Percentiles rank a stretch among this genome's conserved stretches.
Evolutionary conservation across 2,329 filamentous ascomycete genomes (phyloP).

Genomic region (Pseudocercospora cruenta): DNA sequence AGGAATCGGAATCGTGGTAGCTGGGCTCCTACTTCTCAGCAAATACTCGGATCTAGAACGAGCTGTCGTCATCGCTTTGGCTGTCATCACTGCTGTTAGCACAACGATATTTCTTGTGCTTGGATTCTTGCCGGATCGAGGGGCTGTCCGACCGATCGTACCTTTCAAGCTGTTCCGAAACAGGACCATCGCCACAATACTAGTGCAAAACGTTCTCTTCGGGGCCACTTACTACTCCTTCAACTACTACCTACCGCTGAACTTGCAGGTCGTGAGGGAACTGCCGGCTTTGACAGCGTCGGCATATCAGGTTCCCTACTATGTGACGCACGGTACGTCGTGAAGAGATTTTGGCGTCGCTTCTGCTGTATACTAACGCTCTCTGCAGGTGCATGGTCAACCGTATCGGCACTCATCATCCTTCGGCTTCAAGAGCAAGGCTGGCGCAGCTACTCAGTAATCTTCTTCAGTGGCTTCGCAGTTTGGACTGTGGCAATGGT

Average conservation of each 20-base stretch:
- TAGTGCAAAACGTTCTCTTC: constrained; percentile 29
- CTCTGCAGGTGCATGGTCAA: constrained; percentile 19
- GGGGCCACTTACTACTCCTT: constrained; percentile 31
- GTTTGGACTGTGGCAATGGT: constrained; percentile 26
- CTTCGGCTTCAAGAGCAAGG: constrained; percentile 10
- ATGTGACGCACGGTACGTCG: constrained; percentile 24
- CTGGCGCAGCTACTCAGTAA: constrained; percentile 22
- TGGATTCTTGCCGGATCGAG: constrained; percentile 16
- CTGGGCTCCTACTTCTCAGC: constrained; percentile 22
- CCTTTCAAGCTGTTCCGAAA: constrained; percentile 32
- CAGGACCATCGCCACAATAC: constrained; percentile 26
- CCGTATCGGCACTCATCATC: constrained; percentile 24
- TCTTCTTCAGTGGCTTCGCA: constrained; percentile 27
- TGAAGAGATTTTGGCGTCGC: background rate
- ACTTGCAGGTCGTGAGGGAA: constrained; percentile 24
- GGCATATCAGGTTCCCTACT: constrained; percentile 26
- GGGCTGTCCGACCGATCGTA: constrained; percentile 26
- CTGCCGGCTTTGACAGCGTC: constrained; percentile 19
- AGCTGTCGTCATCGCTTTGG: constrained; percentile 17
- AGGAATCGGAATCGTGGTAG: constrained; percentile 18
- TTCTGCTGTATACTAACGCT: background rate
- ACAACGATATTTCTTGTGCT: constrained; percentile 17
- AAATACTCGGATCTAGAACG: constrained; percentile 17
- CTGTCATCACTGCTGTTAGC: constrained; percentile 14
- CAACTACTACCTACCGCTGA: constrained; percentile 29